Evolutionary conservation across 2,329 filamentous ascomycete genomes (phyloP).

Genomic region (Fusarium irregulare): DNA sequence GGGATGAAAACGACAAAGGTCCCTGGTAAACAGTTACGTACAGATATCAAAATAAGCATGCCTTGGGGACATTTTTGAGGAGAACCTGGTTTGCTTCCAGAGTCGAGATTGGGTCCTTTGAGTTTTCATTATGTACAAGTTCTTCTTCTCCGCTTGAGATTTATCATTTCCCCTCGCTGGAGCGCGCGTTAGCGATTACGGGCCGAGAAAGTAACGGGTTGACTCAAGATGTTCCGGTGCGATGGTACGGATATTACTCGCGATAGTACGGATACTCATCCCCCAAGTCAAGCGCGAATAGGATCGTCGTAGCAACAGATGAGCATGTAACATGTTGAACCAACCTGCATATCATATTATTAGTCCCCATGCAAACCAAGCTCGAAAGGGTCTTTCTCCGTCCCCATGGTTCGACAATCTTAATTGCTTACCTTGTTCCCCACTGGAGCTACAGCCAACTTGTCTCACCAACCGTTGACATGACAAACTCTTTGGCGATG

Average conservation of each 20-base stretch:
- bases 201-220: slow-evolving; percentile 7
- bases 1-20: neutral
- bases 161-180: neutral
- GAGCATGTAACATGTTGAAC: neutral
- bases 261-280: neutral
- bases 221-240: slow-evolving; percentile 1
- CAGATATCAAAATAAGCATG: slow-evolving; percentile 35
- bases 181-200: slow-evolving; percentile 6
- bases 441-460: neutral
- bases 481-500: slow-evolving; percentile 34
- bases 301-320: slow-evolving; percentile 3
- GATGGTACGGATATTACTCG: neutral
- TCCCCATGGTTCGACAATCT: slow-evolving; percentile 39
- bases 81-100: slow-evolving; percentile 28
- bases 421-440: slow-evolving; percentile 20
- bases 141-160: slow-evolving; percentile 21
- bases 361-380: neutral
- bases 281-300: slow-evolving; percentile 3
- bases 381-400: slow-evolving; percentile 10
- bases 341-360: slow-evolving; percentile 1
- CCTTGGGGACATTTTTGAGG: slow-evolving; percentile 20
- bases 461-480: slow-evolving; percentile 7
- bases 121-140: slow-evolving; percentile 32
- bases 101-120: neutral
- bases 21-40: slow-evolving; percentile 21